Evolutionary conservation across 805 yeast species (phyloP).

Genomic region (Candida ulmi): DNA sequence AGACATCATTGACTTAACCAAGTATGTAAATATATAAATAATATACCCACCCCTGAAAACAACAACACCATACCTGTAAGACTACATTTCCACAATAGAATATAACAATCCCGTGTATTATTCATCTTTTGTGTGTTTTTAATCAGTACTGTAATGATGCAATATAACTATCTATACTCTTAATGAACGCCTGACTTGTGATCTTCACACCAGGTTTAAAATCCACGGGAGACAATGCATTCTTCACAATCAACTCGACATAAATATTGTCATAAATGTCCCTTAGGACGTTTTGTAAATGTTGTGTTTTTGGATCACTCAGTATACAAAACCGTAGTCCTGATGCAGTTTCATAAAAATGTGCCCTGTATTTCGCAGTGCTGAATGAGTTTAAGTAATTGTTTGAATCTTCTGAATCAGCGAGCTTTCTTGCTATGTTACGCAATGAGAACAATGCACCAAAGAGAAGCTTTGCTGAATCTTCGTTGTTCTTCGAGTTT

Average conservation of each 20-base stretch:
- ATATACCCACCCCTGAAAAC: too few relatives aligned
- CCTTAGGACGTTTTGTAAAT: slow-evolving; percentile 48
- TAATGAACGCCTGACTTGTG: slow-evolving; percentile 49
- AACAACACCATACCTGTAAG: too few relatives aligned
- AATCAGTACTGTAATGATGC: neutral
- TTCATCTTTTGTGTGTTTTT: too few relatives aligned
- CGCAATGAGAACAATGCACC: slow-evolving; percentile 80
- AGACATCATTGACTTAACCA: too few relatives aligned
- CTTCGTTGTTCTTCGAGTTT: slow-evolving; percentile 56
- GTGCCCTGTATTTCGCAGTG: slow-evolving; percentile 77
- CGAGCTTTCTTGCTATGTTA: slow-evolving; percentile 59
- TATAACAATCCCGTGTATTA: too few relatives aligned
- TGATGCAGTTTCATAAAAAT: slow-evolving; percentile 72
- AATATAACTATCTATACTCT: slow-evolving; percentile 30
- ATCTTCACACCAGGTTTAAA: slow-evolving; percentile 47
- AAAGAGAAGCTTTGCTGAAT: slow-evolving; percentile 74
- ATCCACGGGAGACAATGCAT: slow-evolving; percentile 56
- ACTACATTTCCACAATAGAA: too few relatives aligned
- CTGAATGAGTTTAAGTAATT: slow-evolving; percentile 45
- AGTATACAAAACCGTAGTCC: slow-evolving; percentile 72
- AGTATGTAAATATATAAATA: too few relatives aligned
- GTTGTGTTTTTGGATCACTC: slow-evolving; percentile 57
- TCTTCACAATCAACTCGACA: slow-evolving; percentile 55
- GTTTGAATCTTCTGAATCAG: slow-evolving; percentile 27
- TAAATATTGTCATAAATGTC: slow-evolving; percentile 57